These are phyloP conservation scores for Rhodotorula sp. DNA, from an alignment of 1,284 basidiomycete genomes.

Conservation along the genomic window DNA sequence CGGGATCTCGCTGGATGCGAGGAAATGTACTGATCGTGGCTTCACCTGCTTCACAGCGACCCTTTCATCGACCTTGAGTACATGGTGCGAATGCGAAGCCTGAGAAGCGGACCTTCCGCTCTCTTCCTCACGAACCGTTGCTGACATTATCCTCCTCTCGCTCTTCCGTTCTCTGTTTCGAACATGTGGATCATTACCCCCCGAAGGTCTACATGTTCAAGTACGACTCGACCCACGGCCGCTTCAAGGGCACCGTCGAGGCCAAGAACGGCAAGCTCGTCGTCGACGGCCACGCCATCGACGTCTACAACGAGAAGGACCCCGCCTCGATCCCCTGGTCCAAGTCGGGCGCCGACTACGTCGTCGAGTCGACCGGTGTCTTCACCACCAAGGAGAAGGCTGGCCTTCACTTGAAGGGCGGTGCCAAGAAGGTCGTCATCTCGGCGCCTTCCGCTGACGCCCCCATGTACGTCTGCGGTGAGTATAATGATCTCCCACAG, in stretches of 20 bases:
- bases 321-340: constrained; percentile 85
- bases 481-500: constrained; percentile 20
- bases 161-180: no score
- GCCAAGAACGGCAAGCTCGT: constrained; percentile 78
- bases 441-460: constrained; percentile 98
- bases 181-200: neutral
- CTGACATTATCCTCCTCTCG: neutral
- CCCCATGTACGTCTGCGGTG: constrained; percentile 68
- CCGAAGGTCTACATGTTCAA: constrained; percentile 97
- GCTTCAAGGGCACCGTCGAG: constrained; percentile 83
- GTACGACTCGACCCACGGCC: constrained; percentile 96
- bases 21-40: constrained; percentile 24
- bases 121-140: neutral
- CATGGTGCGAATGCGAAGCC: constrained; percentile 62
- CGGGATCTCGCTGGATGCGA: no score
- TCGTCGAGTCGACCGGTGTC: constrained; percentile 98
- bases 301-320: constrained; percentile 83
- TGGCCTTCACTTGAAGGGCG: constrained; percentile 91
- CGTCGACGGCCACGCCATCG: constrained; percentile 77
- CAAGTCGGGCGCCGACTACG: constrained; percentile 78
- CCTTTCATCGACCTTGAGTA: constrained; percentile 95
- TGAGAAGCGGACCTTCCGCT: neutral
- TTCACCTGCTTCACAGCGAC: constrained; percentile 47
- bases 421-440: constrained; percentile 99
- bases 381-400: constrained; percentile 94